Base-by-base conservation (phyloP, 2,329 filamentous ascomycete genomes). In the Diplodia scrobiculata region DNA sequence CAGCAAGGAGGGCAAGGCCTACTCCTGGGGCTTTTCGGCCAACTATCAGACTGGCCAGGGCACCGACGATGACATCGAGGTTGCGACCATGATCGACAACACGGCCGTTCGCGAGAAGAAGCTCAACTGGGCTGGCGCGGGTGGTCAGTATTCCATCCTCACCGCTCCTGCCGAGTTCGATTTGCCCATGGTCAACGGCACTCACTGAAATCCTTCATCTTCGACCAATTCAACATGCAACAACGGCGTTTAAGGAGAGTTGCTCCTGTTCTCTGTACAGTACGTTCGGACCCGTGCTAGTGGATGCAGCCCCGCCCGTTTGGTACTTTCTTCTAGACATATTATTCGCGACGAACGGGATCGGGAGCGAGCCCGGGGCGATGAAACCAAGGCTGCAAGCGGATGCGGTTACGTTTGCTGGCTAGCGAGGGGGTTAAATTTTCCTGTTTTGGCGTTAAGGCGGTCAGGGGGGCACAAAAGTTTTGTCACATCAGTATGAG, bases 1-100 rank as follows among this genome's bases (percentile, higher is more conserved):
- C 70, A 87, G 87, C 69, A 80, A 81, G 53, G 84, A 88, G 27
- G 91, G 91, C 68, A 86, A 86, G 71, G 89, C 88, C 2, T 92
- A 88, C 78, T 86, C 86, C 1, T 95, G 91, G 91, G 91, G 91
- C 3, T 94, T 94, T 80, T 89, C 86, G 13, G 86, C 86, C 54
- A 92, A 89, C 72, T 93, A 91, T 77, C 91, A 94, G 79, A 92
- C 90, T 3, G 91, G 91, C 11, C 88, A 88, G 71, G 91, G 90
- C 50, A 88, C 84, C 1, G 86, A 86, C n/a, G 91, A 95, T 59
- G 92, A 97, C 71, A 84, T 97, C 34, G 84, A 89, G 70, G 83
- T 86, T 27, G 91, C 93, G 0, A 95, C 90, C 0, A 73, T 89
- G 58, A 91, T 97, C 66, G 90, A 96, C 73, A 97, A 97, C 80